Conservation (phyloP, 78 protist species). For the Mastigamoeba balamuthi region DNA sequence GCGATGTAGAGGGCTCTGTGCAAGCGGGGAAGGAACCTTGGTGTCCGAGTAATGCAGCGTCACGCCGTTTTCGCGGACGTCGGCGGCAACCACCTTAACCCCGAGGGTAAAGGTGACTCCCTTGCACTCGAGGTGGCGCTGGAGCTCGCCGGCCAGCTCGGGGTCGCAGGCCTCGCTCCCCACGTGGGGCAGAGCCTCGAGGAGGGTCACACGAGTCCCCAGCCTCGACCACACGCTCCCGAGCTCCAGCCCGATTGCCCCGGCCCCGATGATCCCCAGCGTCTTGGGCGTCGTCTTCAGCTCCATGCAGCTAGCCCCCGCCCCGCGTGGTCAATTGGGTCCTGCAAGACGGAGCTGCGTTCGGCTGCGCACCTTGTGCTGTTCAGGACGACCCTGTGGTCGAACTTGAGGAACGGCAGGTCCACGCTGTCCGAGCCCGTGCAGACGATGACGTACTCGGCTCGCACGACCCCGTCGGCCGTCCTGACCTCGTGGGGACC, state of each 20-base stretch:
- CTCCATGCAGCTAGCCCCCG: not conserved
- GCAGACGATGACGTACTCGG: conserved; percentile 92
- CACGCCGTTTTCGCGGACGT: not conserved
- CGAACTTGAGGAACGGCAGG: conserved; percentile 62
- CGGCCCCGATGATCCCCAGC: conserved; percentile 93
- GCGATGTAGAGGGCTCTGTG: no score
- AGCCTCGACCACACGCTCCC: conserved; percentile 97
- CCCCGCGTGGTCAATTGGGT: no score
- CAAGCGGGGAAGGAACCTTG: no score
- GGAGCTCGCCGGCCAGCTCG: not conserved
- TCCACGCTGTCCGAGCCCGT: conserved; percentile 86
- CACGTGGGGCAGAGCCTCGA: not conserved
- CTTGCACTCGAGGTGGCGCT: not conserved
- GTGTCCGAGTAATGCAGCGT: no score
- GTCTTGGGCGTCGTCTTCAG: conserved; percentile 83
- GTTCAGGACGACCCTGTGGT: conserved; percentile 79
- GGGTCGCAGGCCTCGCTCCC: not conserved
- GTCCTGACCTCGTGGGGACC: conserved; percentile 50
- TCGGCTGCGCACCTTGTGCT: no score
- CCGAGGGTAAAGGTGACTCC: not conserved
- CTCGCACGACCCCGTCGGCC: not conserved
- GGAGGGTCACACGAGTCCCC: conserved; percentile 33
- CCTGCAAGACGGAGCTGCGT: no score
- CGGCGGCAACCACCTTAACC: not conserved
- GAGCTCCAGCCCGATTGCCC: conserved; percentile 98